phyloP scores from a whole-genome alignment of 495 filamentous ascomycete species.

The Xylaria scruposa region DNA sequence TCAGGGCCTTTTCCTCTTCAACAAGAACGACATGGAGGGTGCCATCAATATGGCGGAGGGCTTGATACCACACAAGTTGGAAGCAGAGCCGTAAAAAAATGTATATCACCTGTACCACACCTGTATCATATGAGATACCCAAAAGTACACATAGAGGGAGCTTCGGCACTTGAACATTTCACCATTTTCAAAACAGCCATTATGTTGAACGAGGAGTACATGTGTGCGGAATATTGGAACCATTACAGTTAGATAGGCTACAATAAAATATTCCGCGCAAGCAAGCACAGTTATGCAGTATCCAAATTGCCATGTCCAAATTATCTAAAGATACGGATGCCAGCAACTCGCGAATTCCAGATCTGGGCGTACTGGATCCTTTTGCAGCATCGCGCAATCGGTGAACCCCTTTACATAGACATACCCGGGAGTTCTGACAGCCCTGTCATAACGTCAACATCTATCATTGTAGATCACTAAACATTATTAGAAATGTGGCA shows the following conservation, averaged over 20 bases:
- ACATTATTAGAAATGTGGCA: not conserved
- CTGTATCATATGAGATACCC: conserved; percentile 40
- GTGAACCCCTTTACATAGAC: not conserved
- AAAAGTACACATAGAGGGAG: conserved; percentile 14
- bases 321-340: not conserved
- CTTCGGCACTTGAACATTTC: not conserved
- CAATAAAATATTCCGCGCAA: too few relatives aligned
- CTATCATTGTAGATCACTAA: not conserved
- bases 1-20: conserved; percentile 92
- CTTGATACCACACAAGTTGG: conserved; percentile 62
- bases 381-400: not conserved
- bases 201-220: not conserved
- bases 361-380: not conserved
- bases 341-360: not conserved
- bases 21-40: conserved; percentile 87
- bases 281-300: not conserved
- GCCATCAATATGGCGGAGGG: conserved; percentile 81
- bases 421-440: conserved; percentile 8
- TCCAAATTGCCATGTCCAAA: too few relatives aligned
- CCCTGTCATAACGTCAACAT: not conserved
- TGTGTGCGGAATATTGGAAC: not conserved
- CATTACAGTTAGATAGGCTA: not conserved
- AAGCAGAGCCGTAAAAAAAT: conserved; percentile 45
- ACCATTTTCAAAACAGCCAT: not conserved
- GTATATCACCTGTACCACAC: conserved; percentile 17